Base-by-base conservation (phyloP, 2,329 filamentous ascomycete species). In the Neospermospora avenae region DNA sequence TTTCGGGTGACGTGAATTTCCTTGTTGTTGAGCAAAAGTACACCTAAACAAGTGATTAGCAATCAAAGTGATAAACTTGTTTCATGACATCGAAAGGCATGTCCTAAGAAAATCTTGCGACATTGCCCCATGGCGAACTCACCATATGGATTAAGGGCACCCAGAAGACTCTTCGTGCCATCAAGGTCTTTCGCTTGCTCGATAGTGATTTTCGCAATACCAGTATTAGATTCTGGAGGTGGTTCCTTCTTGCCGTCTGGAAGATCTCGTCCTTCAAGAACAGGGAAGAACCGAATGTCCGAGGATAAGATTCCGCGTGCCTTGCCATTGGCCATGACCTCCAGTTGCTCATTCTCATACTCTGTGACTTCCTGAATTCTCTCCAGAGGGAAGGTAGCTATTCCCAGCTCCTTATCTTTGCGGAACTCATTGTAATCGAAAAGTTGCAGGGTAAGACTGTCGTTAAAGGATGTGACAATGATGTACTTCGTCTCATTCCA, bases 401-500 rank as follows among this genome's bases (percentile, higher is more conserved):
- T 83, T 57, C 93, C 95, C 51, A 99, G 83, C 74, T 97, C 91
- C 78, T 97, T 97, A 77, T 97, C 93, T 77, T 98, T 99, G 66
- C 95, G 87, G 75, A 90, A 90, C 60, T 97, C 95, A 69, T 99
- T 99, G 81, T 88, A 97, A 74, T 99, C 95, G 70, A 87, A 96
- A 31, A 96, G 74, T 58, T 89, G 85, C 58, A 99, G 82, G 22
- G 93, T 95, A 58, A 99, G 80, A 28, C 89, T 83, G 72, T 99
- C 95, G 60, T 89, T 90, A 72, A 96, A 89, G 3, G 91, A 96
- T 1, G 91, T 96, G 66, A 99, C 82, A 65, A 99, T 95, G 68
- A 98, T 85, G 73, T 97, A 97, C 72, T 97, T 86, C 0, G 95
- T 99, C 77, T 99, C 93, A 70, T 95, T 96, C 95, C 95, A 99